Conservation (phyloP, 2,329 filamentous ascomycete species). For the Tolypocladium paradoxum region DNA sequence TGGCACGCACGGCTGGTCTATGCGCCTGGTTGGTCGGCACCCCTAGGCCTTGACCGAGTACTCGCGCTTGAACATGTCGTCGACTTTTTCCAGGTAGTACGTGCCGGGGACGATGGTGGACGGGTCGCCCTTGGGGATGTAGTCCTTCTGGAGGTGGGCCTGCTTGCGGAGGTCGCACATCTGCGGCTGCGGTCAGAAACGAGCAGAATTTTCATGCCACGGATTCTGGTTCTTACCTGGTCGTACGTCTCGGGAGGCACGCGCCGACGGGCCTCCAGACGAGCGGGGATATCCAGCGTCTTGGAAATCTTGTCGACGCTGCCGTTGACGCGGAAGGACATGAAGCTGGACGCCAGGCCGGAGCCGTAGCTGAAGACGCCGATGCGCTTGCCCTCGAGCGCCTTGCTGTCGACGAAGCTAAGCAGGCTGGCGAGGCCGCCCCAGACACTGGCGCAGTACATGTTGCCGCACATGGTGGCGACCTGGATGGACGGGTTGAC, state of each 20-base stretch:
- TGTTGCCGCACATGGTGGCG: slow-evolving; percentile 63
- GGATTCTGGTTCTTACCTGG: slow-evolving; percentile 31
- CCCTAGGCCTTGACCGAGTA: slow-evolving; percentile 64
- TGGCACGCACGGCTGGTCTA: not conserved
- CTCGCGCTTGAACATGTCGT: slow-evolving; percentile 77
- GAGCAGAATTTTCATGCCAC: not conserved
- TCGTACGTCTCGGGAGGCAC: slow-evolving; percentile 67
- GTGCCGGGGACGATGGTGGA: slow-evolving; percentile 56
- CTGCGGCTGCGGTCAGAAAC: slow-evolving; percentile 27
- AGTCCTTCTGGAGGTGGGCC: slow-evolving; percentile 74
- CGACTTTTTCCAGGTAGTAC: slow-evolving; percentile 72
- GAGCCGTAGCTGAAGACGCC: slow-evolving; percentile 73
- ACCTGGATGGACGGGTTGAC: slow-evolving; percentile 64
- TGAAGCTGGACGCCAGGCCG: slow-evolving; percentile 60
- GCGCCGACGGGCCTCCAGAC: slow-evolving; percentile 53
- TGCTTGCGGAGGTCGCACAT: slow-evolving; percentile 75
- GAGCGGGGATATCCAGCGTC: slow-evolving; percentile 57
- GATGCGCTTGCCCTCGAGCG: slow-evolving; percentile 60
- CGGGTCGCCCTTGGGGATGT: slow-evolving; percentile 55
- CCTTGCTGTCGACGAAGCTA: slow-evolving; percentile 49
- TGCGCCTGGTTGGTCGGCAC: not conserved
- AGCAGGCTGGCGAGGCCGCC: slow-evolving; percentile 65
- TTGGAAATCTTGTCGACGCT: slow-evolving; percentile 58
- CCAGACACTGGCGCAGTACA: slow-evolving; percentile 63
- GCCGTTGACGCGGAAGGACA: slow-evolving; percentile 63